Conservation (phyloP, 225 moss, liverwort and hornwort genomes). For the Polytrichum commune region DNA sequence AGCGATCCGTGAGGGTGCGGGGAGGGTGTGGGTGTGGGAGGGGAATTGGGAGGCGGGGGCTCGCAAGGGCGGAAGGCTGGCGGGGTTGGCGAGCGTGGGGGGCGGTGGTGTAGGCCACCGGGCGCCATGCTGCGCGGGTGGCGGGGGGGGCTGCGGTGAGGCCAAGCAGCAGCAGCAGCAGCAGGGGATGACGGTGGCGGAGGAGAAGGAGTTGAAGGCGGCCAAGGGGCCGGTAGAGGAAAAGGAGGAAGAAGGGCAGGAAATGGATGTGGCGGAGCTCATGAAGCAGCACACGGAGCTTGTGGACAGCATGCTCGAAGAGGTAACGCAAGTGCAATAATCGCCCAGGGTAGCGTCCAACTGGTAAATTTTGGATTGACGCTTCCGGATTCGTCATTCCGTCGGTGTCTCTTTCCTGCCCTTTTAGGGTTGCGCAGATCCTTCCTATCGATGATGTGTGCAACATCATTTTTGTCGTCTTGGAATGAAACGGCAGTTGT, state of each 20-base stretch:
- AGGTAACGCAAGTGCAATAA: slow-evolving; percentile 34
- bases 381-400: background rate
- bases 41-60: no score
- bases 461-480: background rate
- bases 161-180: slow-evolving; percentile 4
- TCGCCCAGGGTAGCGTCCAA: background rate
- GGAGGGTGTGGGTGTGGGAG: no score
- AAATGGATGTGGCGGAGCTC: slow-evolving; percentile 59
- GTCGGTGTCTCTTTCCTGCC: background rate
- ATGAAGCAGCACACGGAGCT: slow-evolving; percentile 62
- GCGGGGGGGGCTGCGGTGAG: slow-evolving; percentile 7
- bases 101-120: slow-evolving; percentile 5
- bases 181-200: slow-evolving; percentile 1
- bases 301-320: slow-evolving; percentile 59
- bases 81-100: slow-evolving; percentile 14
- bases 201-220: background rate
- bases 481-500: background rate
- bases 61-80: slow-evolving; percentile 16
- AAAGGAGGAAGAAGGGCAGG: slow-evolving; percentile 12
- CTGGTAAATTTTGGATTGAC: background rate
- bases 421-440: background rate
- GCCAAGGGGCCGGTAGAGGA: slow-evolving; percentile 6
- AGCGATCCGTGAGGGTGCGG: no score
- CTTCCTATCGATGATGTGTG: background rate
- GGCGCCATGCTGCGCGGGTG: slow-evolving; percentile 5